phyloP scores from a whole-genome alignment of 495 filamentous ascomycete genomes.

The Elaphomyces granulatus region DNA sequence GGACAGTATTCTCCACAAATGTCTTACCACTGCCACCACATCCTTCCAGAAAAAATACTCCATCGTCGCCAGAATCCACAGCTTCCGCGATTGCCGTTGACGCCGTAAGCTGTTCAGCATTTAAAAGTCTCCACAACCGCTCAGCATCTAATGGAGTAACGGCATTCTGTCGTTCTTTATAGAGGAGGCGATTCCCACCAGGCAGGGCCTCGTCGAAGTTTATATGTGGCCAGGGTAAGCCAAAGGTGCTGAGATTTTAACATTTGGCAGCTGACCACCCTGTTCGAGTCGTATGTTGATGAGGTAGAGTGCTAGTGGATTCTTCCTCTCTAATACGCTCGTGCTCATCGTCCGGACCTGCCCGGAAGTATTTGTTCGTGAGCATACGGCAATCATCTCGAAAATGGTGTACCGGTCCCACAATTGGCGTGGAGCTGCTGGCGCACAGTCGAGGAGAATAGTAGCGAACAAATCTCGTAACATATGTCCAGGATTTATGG shows the following conservation, averaged over 20 bases:
- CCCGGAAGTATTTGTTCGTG: background rate
- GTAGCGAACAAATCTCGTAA: slow-evolving; percentile 1
- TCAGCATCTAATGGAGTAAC: background rate
- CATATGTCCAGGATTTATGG: background rate
- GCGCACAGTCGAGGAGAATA: background rate
- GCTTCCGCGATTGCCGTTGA: background rate
- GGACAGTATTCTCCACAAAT: background rate
- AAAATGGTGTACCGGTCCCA: background rate
- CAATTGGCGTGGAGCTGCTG: background rate
- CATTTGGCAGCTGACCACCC: background rate
- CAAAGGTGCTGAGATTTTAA: slow-evolving; percentile 1
- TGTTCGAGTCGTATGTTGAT: slow-evolving; percentile 1
- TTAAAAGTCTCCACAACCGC: background rate
- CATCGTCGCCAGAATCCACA: background rate
- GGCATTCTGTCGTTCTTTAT: background rate
- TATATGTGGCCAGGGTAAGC: background rate
- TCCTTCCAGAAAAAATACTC: background rate
- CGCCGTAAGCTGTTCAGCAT: background rate
- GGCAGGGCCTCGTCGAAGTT: background rate
- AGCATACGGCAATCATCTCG: slow-evolving; percentile 1
- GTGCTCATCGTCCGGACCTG: background rate
- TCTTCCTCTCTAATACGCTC: background rate
- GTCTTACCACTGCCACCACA: background rate
- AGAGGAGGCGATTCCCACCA: background rate
- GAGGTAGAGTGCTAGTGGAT: background rate